phyloP scores from a whole-genome alignment of 805 yeast genomes.

The Phaffomyces antillensis region DNA sequence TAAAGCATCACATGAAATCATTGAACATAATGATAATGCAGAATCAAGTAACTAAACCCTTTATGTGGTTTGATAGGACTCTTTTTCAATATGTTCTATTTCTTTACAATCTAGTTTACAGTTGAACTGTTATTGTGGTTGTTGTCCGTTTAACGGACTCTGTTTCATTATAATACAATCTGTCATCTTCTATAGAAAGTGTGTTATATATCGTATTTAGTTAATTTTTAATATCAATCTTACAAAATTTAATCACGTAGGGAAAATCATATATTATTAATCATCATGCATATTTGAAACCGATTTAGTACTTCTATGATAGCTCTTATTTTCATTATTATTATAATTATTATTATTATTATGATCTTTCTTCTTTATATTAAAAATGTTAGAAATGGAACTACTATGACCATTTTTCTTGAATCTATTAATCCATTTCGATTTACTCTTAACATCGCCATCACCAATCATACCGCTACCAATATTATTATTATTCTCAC shows the following conservation, averaged over 20 bases:
- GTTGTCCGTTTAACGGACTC: neutral
- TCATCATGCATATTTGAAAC: neutral
- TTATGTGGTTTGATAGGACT: neutral
- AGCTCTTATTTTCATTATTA: neutral
- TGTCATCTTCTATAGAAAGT: no score
- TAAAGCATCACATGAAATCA: slow-evolving; percentile 24
- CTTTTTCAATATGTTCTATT: neutral
- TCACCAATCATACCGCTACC: no score
- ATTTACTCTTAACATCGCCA: neutral
- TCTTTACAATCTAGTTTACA: no score
- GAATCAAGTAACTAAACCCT: neutral
- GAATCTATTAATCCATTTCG: neutral
- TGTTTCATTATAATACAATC: no score
- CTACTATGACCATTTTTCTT: slow-evolving; percentile 2
- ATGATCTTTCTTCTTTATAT: neutral
- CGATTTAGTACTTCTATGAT: slow-evolving; percentile 2
- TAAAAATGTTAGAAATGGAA: slow-evolving; percentile 4
- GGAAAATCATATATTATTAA: no score
- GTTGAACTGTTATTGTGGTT: no score
- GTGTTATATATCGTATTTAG: neutral
- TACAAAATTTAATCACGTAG: neutral
- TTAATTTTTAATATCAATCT: neutral
- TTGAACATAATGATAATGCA: slow-evolving; percentile 13
- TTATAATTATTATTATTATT: neutral
- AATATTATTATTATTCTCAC: neutral